phyloP scores from a whole-genome alignment of 2,329 filamentous ascomycete species.

The Didymella sp. region DNA sequence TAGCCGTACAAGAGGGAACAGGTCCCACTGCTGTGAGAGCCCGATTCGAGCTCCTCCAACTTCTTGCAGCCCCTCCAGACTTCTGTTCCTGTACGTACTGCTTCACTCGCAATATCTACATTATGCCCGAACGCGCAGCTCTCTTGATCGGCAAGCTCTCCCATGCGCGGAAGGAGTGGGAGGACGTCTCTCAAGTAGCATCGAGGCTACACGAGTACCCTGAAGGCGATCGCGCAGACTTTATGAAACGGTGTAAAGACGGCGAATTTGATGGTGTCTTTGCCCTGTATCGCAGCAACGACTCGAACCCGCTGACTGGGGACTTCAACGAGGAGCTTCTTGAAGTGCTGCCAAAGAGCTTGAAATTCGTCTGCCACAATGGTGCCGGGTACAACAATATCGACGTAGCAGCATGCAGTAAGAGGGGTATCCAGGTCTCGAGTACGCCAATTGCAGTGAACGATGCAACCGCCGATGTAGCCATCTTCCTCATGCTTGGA shows the following conservation, averaged over 20 bases:
- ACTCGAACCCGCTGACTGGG: constrained; percentile 59
- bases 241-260: constrained; percentile 61
- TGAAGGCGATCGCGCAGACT: constrained; percentile 61
- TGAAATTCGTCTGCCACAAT: constrained; percentile 57
- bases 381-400: constrained; percentile 68
- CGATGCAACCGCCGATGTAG: constrained; percentile 59
- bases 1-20: constrained; percentile 21
- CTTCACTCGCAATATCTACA: background rate
- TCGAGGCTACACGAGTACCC: constrained; percentile 59
- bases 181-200: constrained; percentile 45
- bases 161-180: constrained; percentile 57
- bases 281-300: constrained; percentile 66
- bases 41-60: constrained; percentile 1
- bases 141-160: constrained; percentile 56
- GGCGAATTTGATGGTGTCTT: constrained; percentile 63
- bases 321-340: constrained; percentile 57
- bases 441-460: constrained; percentile 59
- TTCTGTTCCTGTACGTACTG: background rate
- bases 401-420: constrained; percentile 61
- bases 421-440: constrained; percentile 54
- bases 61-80: constrained; percentile 1
- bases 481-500: constrained; percentile 60
- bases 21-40: constrained; percentile 25
- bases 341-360: constrained; percentile 49
- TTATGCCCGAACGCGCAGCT: constrained; percentile 48